Conservation (phyloP, 140 eudicot species). For the Ambrosia hybrid region DNA sequence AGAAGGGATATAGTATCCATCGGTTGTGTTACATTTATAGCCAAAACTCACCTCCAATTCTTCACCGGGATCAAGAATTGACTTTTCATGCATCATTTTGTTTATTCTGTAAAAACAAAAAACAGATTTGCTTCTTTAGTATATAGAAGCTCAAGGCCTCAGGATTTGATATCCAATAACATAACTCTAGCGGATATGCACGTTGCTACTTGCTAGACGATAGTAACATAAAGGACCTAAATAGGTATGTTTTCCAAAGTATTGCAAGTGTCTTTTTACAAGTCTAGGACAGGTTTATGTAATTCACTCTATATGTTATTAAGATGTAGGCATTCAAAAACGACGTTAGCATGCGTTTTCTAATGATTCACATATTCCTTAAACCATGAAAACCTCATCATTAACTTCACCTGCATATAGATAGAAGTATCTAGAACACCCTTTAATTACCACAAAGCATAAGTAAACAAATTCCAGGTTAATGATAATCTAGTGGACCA, state of each 20-base stretch:
- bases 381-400: neutral
- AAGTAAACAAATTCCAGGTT: neutral
- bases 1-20: conserved; percentile 52
- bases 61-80: conserved; percentile 54
- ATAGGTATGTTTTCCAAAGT: too few species aligned
- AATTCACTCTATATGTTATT: neutral
- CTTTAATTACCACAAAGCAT: conserved; percentile 1
- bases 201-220: neutral
- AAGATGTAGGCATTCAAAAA: neutral
- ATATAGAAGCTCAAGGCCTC: neutral
- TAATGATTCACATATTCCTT: neutral
- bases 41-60: conserved; percentile 89
- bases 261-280: too few species aligned
- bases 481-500: conserved; percentile 3
- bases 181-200: conserved; percentile 12
- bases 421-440: neutral
- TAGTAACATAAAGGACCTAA: too few species aligned
- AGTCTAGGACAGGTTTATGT: too few species aligned
- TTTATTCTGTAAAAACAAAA: conserved; percentile 37
- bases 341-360: neutral
- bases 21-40: conserved; percentile 60
- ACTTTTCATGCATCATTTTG: conserved; percentile 54
- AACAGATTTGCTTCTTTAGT: neutral
- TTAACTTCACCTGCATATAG: neutral
- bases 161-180: conserved; percentile 6